Base-by-base conservation (phyloP, 148 eudicot species). In the Hydrangea macrophylla region DNA sequence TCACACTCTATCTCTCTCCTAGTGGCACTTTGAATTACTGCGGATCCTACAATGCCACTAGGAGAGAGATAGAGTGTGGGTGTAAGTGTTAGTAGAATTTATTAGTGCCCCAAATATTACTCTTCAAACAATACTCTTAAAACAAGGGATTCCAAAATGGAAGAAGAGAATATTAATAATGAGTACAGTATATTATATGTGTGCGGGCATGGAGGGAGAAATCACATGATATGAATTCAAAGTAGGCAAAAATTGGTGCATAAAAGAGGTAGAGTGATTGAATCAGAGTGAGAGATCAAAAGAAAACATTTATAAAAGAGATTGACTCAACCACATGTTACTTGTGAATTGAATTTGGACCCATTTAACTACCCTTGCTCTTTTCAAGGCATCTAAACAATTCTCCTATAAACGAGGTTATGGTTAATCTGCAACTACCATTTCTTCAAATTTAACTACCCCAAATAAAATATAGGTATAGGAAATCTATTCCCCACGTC, bases 341-440 rank as follows among this genome's bases (percentile, higher is more conserved):
- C 9, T 25, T 28, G 72, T 74, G 72, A 74, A 68, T 39, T 74
- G 77, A 67, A 68, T 61, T 58, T 35, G 68, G 71, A 68, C 72
- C 57, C 67, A 53, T 9, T 55, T 28, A 25, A 15, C 28, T 37
- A 36, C 18, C 27, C 7, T 37, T 54, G 45, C 45, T 33, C 53
- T 53, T 71, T 30, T 25, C 67, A 40, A 51, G 65, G 60, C 32
- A 44, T 20, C n/a, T 11, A 37, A 62, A 40, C 7, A 11, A 54
- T 36, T n/a, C 50, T 62, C 33, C 63, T 50, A 22, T 3, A 28
- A 61, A 35, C 37, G 30, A 31, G 28, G 62, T 7, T 53, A 58
- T 37, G 35, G 64, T 58, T 23, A 37, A 63, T 55, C 67, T 62
- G 70, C 64, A 75, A 75, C 62, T 59, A 44, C 51, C 58, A 42